Evolutionary conservation across 1,139 yeast species (phyloP), one percentile per base, ranked within the genome.

Genomic region (Suhomyces guaymorum): DNA sequence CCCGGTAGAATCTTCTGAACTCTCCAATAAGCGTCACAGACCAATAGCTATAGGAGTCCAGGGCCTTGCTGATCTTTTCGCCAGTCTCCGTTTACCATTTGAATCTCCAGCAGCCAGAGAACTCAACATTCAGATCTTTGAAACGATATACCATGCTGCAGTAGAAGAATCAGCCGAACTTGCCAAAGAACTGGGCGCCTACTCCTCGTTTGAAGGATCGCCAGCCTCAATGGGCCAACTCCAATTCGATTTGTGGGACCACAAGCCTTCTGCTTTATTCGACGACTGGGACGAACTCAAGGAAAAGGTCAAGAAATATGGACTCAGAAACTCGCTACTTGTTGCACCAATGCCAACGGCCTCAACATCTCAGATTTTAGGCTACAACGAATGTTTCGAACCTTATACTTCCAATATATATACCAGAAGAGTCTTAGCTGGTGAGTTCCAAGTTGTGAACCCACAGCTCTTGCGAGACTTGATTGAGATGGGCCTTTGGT

Each of bases 1-100:
- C 58, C 96, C 96, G 3, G 81, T 86, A 20, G 73, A 71, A 41
- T 81, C 80, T 47, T 87, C 96, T 6, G 68, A 71, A 52, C 54
- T 52, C 23, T 83, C 95, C 27, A 87, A 88, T 59, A 67, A 78
- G 71, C 77, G 77, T 51, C 84, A 87, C 59, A 72, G 96, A 52
- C 96, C 96, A 23, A 80, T 87, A 50, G 95, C 96, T 7, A 63
- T 87, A 26, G 96, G 96, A 48, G 95, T 87, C 7, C 95, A 87
- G 61, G 96, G 96, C 40, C 70, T 87, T 37, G 95, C 96, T 20
- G 96, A 87, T 55, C 70, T 85, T n/a, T 87, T 85, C 59, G 72
- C 84, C 71, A 71, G 78, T 42, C 70, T 87, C 42, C 75, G 95
- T 51, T 52, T 87, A 46, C 94, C 96, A 17, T 87, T 87, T 58